These are phyloP conservation scores for Taphrina wiesneri DNA, from an alignment of 1,139 yeast genomes.

Conservation along the genomic window DNA sequence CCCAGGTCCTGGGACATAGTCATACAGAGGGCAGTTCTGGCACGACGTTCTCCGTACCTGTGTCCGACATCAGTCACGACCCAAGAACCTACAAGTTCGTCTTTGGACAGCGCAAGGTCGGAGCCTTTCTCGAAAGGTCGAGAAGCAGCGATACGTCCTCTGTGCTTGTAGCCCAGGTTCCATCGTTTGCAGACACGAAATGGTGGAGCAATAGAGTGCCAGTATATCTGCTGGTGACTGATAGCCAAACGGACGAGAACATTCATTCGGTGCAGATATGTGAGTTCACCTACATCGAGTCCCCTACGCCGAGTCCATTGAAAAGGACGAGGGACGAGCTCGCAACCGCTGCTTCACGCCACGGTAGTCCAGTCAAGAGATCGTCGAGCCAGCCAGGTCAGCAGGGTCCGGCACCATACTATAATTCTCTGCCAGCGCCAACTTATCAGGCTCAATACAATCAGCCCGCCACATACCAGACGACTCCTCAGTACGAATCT, in stretches of 20 bases:
- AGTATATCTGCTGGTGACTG: slow-evolving; percentile 15
- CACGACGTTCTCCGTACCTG: slow-evolving; percentile 13
- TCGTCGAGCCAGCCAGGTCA: slow-evolving; percentile 5
- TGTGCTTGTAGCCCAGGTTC: slow-evolving; percentile 19
- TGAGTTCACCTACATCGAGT: slow-evolving; percentile 22
- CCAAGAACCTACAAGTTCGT: slow-evolving; percentile 21
- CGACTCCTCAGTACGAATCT: neutral
- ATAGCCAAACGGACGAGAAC: slow-evolving; percentile 21
- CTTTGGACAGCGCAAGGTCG: slow-evolving; percentile 21
- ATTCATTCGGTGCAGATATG: slow-evolving; percentile 17
- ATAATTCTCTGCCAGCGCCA: neutral
- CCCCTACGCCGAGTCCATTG: slow-evolving; percentile 3
- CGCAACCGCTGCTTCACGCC: neutral
- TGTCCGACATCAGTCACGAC: slow-evolving; percentile 12
- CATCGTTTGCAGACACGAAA: slow-evolving; percentile 10
- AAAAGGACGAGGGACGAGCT: slow-evolving; percentile 23
- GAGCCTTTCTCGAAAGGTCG: slow-evolving; percentile 22
- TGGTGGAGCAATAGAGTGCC: slow-evolving; percentile 31
- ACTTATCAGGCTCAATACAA: slow-evolving; percentile 9
- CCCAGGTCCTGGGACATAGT: slow-evolving; percentile 16
- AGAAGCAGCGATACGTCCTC: neutral
- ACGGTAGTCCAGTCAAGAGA: slow-evolving; percentile 7
- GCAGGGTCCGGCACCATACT: slow-evolving; percentile 2
- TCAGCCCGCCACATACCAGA: neutral
- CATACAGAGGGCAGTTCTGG: slow-evolving; percentile 24